These are phyloP conservation scores for Tieghemostelium lacteum DNA, from an alignment of 78 protist species.

Conservation along the genomic window DNA sequence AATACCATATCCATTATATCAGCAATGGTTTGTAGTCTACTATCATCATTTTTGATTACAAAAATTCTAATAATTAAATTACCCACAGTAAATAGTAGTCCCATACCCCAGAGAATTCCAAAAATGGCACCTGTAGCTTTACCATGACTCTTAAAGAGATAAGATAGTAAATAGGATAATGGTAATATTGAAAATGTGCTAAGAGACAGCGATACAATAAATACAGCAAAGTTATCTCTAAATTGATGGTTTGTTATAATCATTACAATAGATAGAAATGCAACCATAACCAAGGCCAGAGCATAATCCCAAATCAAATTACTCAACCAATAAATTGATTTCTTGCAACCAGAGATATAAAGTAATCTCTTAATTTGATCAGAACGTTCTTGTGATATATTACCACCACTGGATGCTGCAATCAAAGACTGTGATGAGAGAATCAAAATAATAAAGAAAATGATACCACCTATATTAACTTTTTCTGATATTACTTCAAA, in stretches of 20 bases:
- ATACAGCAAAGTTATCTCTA: constrained; percentile 1
- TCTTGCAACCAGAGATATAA: constrained; percentile 41
- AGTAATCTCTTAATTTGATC: constrained; percentile 16
- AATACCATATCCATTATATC: background rate
- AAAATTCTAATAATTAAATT: background rate
- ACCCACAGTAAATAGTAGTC: background rate
- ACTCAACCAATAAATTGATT: constrained; percentile 33
- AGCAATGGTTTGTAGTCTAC: background rate
- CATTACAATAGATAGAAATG: background rate
- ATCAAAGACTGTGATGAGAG: background rate
- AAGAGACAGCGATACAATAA: background rate
- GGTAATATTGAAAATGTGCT: background rate
- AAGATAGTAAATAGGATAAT: constrained; percentile 11
- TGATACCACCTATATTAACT: background rate
- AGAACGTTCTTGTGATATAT: constrained; percentile 15
- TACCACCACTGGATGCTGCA: constrained; percentile 15
- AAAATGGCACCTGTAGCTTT: constrained; percentile 28
- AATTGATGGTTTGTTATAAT: background rate
- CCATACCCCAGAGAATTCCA: background rate
- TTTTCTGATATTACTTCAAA: background rate
- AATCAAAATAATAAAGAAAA: constrained; percentile 2
- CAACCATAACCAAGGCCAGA: background rate
- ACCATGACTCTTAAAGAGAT: constrained; percentile 2
- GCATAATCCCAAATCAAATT: constrained; percentile 35
- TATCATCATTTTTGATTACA: background rate